Base-by-base conservation (phyloP, 2,329 filamentous ascomycete species). In the Ophiocordyceps australis region DNA sequence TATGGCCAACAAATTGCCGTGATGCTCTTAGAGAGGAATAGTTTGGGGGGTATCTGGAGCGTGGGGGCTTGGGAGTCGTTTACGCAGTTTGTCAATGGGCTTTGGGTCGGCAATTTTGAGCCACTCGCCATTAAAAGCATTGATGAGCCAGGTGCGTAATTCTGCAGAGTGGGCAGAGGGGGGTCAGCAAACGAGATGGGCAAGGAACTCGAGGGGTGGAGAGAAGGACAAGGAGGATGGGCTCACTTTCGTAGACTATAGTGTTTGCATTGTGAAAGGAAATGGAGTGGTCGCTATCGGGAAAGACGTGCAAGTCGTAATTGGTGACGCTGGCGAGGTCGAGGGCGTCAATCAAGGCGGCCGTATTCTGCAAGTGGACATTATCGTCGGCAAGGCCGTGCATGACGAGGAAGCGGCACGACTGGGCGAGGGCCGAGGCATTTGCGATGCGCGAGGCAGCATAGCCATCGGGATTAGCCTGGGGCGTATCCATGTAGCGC, bases 91-190 rank as follows among this genome's bases (percentile, higher is more conserved):
- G 12, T 45, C 38, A 16, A 48, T 50, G 3, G 65, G 65, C 37
- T 60, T 59, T 3, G 65, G 55, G 26, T 63, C 34, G 9, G 46
- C 40, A 10, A 69, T 45, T 46, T 65, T 69, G 31, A 86, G 57
- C 82, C 86, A 95, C 49, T 94, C 83, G 26, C 89, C 89, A 38
- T 95, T 95, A 48, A 98, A 98, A 2, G 89, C 89, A 46, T 94
- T 95, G 45, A 94, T 67, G 28, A 98, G 70, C 86, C 86, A 98
- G 46, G 80, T 85, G 30, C 63, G 73, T 17, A 93, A 50, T 53
- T 82, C 78, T 83, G 32, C 5, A 5, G n/a, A 11, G 17, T 27
- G 12, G 20, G 20, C 26, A 2, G 13, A 17, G 12, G 16, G 7
- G 20, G 14, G 8, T 17, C 10, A 23, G 4, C 7, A 10, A 13